phyloP scores from a whole-genome alignment of 2,329 filamentous ascomycete species.

The Chalaropsis ovoidea region DNA sequence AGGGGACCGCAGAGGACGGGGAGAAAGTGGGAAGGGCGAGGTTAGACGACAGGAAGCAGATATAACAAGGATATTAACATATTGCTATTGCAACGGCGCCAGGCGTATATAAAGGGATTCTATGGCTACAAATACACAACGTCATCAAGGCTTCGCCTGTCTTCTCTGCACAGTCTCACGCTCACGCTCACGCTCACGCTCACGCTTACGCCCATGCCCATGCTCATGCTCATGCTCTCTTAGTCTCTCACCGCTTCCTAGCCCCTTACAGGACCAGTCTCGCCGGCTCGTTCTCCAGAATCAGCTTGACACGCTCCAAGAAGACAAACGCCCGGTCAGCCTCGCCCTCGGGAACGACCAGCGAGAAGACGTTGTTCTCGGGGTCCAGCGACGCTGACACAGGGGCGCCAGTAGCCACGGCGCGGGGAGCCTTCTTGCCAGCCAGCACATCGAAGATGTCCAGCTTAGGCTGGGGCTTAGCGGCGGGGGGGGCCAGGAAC shows the following conservation, averaged over 20 bases:
- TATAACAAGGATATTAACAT: constrained; percentile 19
- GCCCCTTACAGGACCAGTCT: constrained; percentile 52
- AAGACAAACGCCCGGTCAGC: constrained; percentile 73
- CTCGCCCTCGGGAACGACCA: constrained; percentile 69
- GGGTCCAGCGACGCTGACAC: constrained; percentile 39
- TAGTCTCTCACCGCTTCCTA: background rate
- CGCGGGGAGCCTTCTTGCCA: constrained; percentile 32
- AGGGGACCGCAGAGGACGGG: background rate
- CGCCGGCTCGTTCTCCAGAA: constrained; percentile 71
- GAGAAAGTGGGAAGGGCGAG: background rate
- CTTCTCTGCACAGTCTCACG: constrained; percentile 5
- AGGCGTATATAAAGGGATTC: constrained; percentile 26
- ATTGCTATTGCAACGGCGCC: constrained; percentile 19
- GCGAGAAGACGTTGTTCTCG: constrained; percentile 66
- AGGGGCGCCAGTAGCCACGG: constrained; percentile 28
- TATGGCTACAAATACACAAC: constrained; percentile 24
- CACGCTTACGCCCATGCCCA: background rate
- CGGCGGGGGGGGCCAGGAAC: constrained; percentile 32
- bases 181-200: constrained; percentile 20
- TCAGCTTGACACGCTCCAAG: constrained; percentile 72
- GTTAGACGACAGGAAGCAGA: background rate
- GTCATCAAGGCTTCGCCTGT: constrained; percentile 19
- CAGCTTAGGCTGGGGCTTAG: constrained; percentile 31
- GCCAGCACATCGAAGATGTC: constrained; percentile 80
- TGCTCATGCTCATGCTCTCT: too few relatives aligned